Conservation (phyloP, 2,329 filamentous ascomycete genomes). For the Capronia epimyces region DNA sequence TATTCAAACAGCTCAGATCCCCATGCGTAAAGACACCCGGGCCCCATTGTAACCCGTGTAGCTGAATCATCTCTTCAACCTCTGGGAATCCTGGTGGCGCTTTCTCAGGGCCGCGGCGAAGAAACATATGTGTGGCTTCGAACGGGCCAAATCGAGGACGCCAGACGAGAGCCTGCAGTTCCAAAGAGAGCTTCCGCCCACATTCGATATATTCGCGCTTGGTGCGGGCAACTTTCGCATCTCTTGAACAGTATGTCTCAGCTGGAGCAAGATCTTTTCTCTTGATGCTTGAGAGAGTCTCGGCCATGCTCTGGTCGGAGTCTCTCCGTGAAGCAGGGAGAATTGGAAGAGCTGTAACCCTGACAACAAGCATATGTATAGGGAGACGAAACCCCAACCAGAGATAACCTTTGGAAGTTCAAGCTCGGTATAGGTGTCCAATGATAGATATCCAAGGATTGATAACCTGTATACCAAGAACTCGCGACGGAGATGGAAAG, state of each 20-base stretch:
- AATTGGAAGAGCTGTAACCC: too few species aligned
- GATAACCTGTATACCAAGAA: too few species aligned
- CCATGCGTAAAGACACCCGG: slow-evolving; percentile 46
- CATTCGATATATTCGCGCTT: slow-evolving; percentile 31
- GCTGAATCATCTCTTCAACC: slow-evolving; percentile 35
- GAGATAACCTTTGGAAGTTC: too few species aligned
- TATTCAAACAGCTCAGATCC: slow-evolving; percentile 39
- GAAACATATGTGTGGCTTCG: slow-evolving; percentile 31
- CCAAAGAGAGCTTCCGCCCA: slow-evolving; percentile 33
- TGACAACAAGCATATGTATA: too few species aligned
- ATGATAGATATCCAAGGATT: too few species aligned
- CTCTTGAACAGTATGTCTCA: slow-evolving; percentile 31
- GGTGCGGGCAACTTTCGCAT: slow-evolving; percentile 32
- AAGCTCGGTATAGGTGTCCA: too few species aligned
- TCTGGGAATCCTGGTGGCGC: slow-evolving; percentile 29
- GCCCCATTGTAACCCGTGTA: slow-evolving; percentile 32
- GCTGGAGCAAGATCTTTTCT: slow-evolving; percentile 35
- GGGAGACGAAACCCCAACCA: too few species aligned
- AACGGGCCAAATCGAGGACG: slow-evolving; percentile 34
- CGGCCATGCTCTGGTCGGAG: slow-evolving; percentile 33
- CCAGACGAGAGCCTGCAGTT: slow-evolving; percentile 32
- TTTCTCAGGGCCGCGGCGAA: slow-evolving; percentile 33
- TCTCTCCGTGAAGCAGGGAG: slow-evolving; percentile 33
- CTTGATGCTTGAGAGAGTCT: slow-evolving; percentile 33
- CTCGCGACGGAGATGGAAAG: too few species aligned